Base-by-base conservation (phyloP, 2,329 filamentous ascomycete genomes). In the Cladosporium sp. region DNA sequence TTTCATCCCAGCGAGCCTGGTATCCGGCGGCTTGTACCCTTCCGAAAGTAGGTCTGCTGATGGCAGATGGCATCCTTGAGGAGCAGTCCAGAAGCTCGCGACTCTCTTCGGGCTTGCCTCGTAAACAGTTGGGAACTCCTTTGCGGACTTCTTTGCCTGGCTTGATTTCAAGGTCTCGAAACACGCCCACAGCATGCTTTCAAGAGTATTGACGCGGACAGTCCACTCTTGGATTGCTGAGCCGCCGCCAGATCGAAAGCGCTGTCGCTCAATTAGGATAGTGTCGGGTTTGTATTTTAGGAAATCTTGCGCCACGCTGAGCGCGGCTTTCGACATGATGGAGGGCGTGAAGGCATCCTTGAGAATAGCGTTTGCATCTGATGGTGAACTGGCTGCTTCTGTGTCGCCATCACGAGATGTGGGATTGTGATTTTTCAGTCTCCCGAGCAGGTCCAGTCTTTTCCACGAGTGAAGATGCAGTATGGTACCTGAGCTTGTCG, bases 171-270 rank as follows among this genome's bases (percentile, higher is more conserved):
- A 62, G 0, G 83, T 79, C 44, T 77, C 73, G 32, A 92, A 67
- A 11, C 83, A 76, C 7, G 85, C 85, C 73, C 90, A 86, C 0
- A 95, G 69, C 83, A 93, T 93, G 3, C 83, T 82, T 66, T 95
- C 89, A 18, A 95, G 78, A 61, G 86, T 84, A 58, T 92, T 92
- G 7, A 95, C 88, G 1, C 88, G 76, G 36, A 93, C 65, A 3
- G 88, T 92, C 89, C 89, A 95, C 68, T 95, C 88, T 53, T 84
- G 80, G 1, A 95, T 82, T 0, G 82, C 78, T 0, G 80, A 70
- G 0, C 72, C 76, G 7, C 85, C 80, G n/a, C 76, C 78, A 2
- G 82, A 84, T 2, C 89, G 83, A 64, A 73, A 84, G 9, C 82
- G 74, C 57, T 85, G 82, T 1, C 80, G 73, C 60, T 85, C 82